A percentile compares a stretch with the other conserved stretches of the same genome.
Evolutionary conservation across 495 filamentous ascomycete species (phyloP).

Genomic region (Xylaria sp.): DNA sequence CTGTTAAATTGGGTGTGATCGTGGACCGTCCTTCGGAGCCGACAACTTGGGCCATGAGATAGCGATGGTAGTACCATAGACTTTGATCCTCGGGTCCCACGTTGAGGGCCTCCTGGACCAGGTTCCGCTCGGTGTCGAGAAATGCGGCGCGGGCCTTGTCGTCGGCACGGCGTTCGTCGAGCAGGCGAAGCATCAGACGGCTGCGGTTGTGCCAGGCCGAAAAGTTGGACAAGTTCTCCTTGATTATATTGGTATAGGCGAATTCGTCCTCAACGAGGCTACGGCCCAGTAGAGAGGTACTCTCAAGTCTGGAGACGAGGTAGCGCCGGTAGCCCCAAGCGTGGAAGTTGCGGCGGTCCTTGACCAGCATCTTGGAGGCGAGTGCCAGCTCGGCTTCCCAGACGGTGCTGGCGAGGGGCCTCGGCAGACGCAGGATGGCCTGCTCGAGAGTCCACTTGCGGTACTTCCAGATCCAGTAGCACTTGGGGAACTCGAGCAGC

Average conservation of each 20-base stretch:
- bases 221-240: constrained; percentile 86
- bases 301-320: constrained; percentile 74
- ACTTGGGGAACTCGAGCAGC: constrained; percentile 86
- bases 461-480: constrained; percentile 99
- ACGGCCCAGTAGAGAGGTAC: constrained; percentile 52
- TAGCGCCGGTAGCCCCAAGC: constrained; percentile 91
- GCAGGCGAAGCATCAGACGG: constrained; percentile 76
- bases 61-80: constrained; percentile 90
- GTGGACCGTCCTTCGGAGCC: constrained; percentile 50
- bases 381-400: constrained; percentile 86
- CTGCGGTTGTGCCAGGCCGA: constrained; percentile 95
- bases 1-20: constrained; percentile 67
- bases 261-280: constrained; percentile 83
- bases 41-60: constrained; percentile 63
- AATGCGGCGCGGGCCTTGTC: constrained; percentile 68
- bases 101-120: constrained; percentile 76
- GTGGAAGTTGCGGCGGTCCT: constrained; percentile 93
- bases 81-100: constrained; percentile 92
- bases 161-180: constrained; percentile 71
- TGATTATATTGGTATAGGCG: constrained; percentile 89
- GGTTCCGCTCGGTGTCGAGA: constrained; percentile 75
- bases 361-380: constrained; percentile 81
- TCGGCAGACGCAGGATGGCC: constrained; percentile 66
- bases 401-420: constrained; percentile 60
- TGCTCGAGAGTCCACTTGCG: constrained; percentile 85